phyloP scores from a whole-genome alignment of 768 basidiomycete genomes.

The Tulasnella sp. region DNA sequence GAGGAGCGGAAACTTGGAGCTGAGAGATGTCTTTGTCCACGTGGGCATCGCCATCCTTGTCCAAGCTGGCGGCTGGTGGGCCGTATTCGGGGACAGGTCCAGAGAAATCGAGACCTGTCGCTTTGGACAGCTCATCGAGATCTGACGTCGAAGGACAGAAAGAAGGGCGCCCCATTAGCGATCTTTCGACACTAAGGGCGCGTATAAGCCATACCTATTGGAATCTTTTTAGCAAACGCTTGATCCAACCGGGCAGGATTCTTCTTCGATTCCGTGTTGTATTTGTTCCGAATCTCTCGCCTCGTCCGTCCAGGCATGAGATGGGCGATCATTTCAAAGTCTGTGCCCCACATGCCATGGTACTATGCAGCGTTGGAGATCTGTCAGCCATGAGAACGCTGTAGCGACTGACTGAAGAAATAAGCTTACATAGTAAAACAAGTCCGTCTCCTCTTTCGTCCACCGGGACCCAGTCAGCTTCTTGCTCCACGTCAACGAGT shows the following conservation, averaged over 20 bases:
- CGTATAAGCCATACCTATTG: constrained; percentile 63
- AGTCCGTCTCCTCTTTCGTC: constrained; percentile 87
- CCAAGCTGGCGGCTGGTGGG: not conserved
- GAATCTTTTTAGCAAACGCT: constrained; percentile 72
- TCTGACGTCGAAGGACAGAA: not conserved
- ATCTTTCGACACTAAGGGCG: not conserved
- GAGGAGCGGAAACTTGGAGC: not conserved
- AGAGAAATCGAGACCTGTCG: constrained; percentile 36
- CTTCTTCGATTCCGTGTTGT: constrained; percentile 85
- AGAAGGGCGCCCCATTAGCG: too few species aligned
- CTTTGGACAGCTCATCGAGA: constrained; percentile 31
- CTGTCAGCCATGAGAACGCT: not conserved
- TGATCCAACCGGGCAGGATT: constrained; percentile 75
- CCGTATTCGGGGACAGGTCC: constrained; percentile 35
- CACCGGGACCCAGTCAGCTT: constrained; percentile 82
- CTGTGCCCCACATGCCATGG: constrained; percentile 87
- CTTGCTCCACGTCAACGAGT: constrained; percentile 79
- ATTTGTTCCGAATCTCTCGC: constrained; percentile 91
- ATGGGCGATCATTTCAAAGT: constrained; percentile 89
- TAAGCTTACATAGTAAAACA: constrained; percentile 74
- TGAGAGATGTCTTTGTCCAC: not conserved
- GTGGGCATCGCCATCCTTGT: not conserved
- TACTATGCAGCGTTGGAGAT: constrained; percentile 55
- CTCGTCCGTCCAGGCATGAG: constrained; percentile 83
- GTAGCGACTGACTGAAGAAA: constrained; percentile 40